Conservation (phyloP, 345 rosid species). For the Camelina neglecta region DNA sequence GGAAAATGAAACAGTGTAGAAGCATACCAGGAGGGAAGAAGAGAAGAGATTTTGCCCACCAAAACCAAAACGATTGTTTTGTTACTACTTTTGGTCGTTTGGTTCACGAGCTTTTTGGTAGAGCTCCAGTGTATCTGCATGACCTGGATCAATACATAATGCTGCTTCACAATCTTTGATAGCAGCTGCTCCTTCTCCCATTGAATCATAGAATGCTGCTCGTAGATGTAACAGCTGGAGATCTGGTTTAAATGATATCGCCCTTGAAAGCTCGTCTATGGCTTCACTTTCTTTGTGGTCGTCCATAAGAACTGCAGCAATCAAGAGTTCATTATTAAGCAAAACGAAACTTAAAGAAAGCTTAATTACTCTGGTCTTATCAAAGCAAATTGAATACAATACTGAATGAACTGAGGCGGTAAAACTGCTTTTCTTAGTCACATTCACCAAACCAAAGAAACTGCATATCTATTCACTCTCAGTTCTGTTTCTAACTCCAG, state of each 20-base stretch:
- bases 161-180: slow-evolving; percentile 95
- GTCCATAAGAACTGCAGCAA: slow-evolving; percentile 89
- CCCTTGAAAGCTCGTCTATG: slow-evolving; percentile 79
- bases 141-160: slow-evolving; percentile 78
- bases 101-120: slow-evolving; percentile 58
- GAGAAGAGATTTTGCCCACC: slow-evolving; percentile 30
- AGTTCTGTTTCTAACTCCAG: slow-evolving; percentile 1
- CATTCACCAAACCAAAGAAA: slow-evolving; percentile 9
- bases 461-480: neutral
- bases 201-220: slow-evolving; percentile 91
- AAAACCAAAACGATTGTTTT: slow-evolving; percentile 30
- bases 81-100: slow-evolving; percentile 35
- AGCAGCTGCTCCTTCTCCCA: slow-evolving; percentile 61
- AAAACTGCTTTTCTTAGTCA: neutral
- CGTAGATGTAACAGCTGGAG: slow-evolving; percentile 90
- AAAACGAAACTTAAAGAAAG: neutral
- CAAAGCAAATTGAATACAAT: slow-evolving; percentile 1
- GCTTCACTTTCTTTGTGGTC: slow-evolving; percentile 94
- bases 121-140: slow-evolving; percentile 67
- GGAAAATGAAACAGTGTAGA: slow-evolving; percentile 45
- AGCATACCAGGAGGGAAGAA: slow-evolving; percentile 45
- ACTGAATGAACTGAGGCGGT: neutral
- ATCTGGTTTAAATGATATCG: slow-evolving; percentile 87
- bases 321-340: slow-evolving; percentile 19
- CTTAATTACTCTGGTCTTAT: neutral